Conservation (phyloP, 179 eudicot genomes). For the Spergularia azorica region DNA sequence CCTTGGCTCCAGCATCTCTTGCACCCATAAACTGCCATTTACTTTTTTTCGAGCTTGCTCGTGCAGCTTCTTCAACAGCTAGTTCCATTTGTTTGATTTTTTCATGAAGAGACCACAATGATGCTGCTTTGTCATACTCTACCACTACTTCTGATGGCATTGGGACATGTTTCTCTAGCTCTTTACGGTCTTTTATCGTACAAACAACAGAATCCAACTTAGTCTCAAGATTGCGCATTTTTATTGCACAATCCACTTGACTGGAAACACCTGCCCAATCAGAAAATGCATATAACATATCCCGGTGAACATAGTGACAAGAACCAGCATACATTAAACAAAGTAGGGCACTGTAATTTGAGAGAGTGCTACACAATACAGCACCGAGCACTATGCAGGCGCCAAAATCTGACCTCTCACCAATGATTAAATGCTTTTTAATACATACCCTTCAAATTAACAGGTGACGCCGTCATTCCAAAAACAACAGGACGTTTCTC, state of each 20-base stretch:
- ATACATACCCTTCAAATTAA: conserved; percentile 85
- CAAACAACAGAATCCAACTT: conserved; percentile 90
- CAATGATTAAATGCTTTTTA: conserved; percentile 7
- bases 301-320: conserved; percentile 17
- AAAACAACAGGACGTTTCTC: conserved; percentile 92
- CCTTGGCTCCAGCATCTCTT: conserved; percentile 98
- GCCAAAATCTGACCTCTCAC: conserved; percentile 4
- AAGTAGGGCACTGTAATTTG: background rate
- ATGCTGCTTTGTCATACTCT: conserved; percentile 91
- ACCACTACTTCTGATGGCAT: conserved; percentile 95
- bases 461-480: conserved; percentile 99
- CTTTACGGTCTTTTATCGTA: conserved; percentile 93
- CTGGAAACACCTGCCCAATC: conserved; percentile 84
- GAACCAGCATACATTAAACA: background rate
- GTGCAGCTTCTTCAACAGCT: conserved; percentile 91
- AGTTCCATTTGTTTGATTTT: conserved; percentile 91
- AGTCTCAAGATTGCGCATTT: conserved; percentile 94
- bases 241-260: conserved; percentile 97
- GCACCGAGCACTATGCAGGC: background rate
- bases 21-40: conserved; percentile 99
- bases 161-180: conserved; percentile 98
- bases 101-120: conserved; percentile 88
- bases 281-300: conserved; percentile 14
- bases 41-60: conserved; percentile 84
- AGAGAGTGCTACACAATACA: background rate